phyloP scores from a whole-genome alignment of 2,329 filamentous ascomycete species.

The Camillea tinctor region DNA sequence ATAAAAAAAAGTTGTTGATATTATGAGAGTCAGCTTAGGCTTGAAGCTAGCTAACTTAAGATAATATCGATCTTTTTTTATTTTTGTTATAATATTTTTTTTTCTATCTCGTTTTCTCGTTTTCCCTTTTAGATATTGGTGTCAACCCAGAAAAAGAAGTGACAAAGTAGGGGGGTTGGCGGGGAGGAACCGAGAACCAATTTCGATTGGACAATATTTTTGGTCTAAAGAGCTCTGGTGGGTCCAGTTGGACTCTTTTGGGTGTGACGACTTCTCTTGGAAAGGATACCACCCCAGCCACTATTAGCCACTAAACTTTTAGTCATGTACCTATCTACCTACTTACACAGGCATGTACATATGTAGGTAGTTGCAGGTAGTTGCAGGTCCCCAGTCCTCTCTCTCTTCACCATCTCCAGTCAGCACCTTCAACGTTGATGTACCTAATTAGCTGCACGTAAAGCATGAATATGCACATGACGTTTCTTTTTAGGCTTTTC shows the following conservation, averaged over 20 bases:
- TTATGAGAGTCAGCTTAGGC: conserved; percentile 11
- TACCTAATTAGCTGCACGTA: not conserved
- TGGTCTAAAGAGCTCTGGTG: conserved; percentile 5
- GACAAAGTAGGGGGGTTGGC: conserved; percentile 15
- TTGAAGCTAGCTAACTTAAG: conserved; percentile 2
- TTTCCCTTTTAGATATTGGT: conserved; percentile 12
- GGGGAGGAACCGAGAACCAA: conserved; percentile 22
- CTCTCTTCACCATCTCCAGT: not conserved
- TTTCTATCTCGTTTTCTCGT: conserved; percentile 12
- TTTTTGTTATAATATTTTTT: not conserved
- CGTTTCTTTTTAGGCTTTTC: not conserved
- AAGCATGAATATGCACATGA: not conserved
- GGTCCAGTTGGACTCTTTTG: conserved; percentile 13
- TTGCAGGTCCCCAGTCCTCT: too few species aligned
- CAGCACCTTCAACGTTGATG: not conserved
- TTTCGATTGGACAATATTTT: conserved; percentile 22
- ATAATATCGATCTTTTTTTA: not conserved
- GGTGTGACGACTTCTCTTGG: conserved; percentile 15
- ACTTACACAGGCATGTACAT: too few species aligned
- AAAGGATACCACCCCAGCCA: conserved; percentile 12
- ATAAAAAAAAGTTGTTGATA: conserved; percentile 3
- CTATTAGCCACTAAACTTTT: conserved; percentile 4
- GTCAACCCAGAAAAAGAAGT: conserved; percentile 1
- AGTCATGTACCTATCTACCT: conserved; percentile 8
- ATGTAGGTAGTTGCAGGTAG: too few species aligned